Evolutionary conservation across 495 filamentous ascomycete genomes (phyloP).

Genomic region (Trichoderma gamsii): DNA sequence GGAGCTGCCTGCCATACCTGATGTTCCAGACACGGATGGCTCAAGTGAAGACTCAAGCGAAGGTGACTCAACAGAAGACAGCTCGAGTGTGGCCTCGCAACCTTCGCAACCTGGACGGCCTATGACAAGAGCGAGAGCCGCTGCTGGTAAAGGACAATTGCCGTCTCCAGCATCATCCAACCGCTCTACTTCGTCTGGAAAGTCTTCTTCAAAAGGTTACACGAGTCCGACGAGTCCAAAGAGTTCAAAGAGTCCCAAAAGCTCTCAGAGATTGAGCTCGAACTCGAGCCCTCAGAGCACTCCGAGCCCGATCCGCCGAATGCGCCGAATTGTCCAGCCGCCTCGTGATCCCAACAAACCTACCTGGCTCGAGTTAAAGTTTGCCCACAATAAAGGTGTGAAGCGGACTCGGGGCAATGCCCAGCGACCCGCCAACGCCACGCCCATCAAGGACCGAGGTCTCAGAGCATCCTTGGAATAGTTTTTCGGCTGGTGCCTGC

Average conservation of each 20-base stretch:
- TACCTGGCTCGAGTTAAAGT: background rate
- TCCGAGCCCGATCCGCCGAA: background rate
- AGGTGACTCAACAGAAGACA: background rate
- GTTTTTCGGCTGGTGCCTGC: conserved; percentile 5
- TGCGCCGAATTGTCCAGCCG: background rate
- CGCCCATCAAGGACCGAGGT: conserved; percentile 9
- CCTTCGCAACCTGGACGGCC: background rate
- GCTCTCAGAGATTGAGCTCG: background rate
- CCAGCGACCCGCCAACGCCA: background rate
- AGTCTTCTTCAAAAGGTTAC: background rate
- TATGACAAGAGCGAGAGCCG: background rate
- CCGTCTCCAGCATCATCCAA: background rate
- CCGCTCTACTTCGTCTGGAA: background rate
- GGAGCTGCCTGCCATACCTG: background rate
- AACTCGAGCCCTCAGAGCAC: background rate
- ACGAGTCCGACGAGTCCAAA: background rate
- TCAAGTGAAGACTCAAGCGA: background rate
- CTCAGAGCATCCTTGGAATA: conserved; percentile 11
- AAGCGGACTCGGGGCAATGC: background rate
- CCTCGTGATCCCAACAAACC: conserved; percentile 7
- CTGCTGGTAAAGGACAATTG: background rate
- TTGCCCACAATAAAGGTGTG: background rate
- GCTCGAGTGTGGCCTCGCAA: background rate
- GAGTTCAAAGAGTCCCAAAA: background rate
- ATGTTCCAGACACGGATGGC: background rate